Percentiles rank a stretch among this genome's conserved stretches.
phyloP scores from a whole-genome alignment of 768 basidiomycete genomes.

The Coprinopsis sp. region DNA sequence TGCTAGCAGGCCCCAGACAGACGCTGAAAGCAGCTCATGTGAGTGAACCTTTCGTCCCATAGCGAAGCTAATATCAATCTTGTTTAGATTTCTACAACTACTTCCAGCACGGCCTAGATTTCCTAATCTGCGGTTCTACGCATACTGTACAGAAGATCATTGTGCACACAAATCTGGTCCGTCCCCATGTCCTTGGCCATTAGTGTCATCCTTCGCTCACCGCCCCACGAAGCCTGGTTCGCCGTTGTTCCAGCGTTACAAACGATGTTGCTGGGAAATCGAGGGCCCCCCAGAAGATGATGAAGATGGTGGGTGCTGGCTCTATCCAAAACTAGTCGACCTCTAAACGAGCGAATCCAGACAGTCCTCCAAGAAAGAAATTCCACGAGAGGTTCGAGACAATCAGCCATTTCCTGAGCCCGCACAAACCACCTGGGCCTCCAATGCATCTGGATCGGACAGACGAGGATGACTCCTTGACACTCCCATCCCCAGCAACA shows the following conservation, averaged over 20 bases:
- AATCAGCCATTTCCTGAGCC: constrained; percentile 72
- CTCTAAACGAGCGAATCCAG: constrained; percentile 30
- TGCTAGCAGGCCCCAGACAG: constrained; percentile 24
- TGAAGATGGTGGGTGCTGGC: constrained; percentile 56
- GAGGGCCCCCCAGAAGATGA: constrained; percentile 77
- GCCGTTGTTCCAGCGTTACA: constrained; percentile 84
- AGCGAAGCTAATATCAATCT: constrained; percentile 2
- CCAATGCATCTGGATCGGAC: constrained; percentile 80
- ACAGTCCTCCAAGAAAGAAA: constrained; percentile 68
- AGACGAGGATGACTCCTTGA: constrained; percentile 68
- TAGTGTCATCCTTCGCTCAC: not conserved
- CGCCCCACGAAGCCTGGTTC: constrained; percentile 64
- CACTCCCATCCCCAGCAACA: constrained; percentile 61
- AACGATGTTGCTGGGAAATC: constrained; percentile 89
- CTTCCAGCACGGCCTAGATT: constrained; percentile 87
- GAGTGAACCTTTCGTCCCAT: constrained; percentile 34
- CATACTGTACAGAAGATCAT: constrained; percentile 83
- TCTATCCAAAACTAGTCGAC: not conserved
- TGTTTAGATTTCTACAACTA: constrained; percentile 85
- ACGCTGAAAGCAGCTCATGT: constrained; percentile 40
- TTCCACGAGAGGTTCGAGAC: constrained; percentile 75
- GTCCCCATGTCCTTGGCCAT: constrained; percentile 15
- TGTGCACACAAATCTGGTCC: constrained; percentile 82
- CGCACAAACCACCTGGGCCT: constrained; percentile 59
- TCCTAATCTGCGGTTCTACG: constrained; percentile 66